phyloP scores from a whole-genome alignment of 345 rosid genomes.

The Pistacia vera region DNA sequence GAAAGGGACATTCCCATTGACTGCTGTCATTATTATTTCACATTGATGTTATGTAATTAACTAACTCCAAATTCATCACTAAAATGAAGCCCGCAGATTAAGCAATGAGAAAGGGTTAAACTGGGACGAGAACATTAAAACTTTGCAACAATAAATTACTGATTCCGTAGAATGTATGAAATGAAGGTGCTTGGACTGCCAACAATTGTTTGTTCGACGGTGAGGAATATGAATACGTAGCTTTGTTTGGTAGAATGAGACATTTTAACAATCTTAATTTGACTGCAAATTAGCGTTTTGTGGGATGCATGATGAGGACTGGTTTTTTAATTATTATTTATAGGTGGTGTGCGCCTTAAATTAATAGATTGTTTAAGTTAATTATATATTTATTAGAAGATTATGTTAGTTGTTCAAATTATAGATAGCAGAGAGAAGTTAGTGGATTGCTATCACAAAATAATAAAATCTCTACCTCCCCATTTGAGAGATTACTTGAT shows the following conservation, averaged over 20 bases:
- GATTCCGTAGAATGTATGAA: too few species aligned
- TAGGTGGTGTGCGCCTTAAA: not conserved
- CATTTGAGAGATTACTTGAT: not conserved
- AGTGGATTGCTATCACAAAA: not conserved
- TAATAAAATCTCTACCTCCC: not conserved
- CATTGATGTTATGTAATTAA: too few species aligned
- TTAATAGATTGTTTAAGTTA: not conserved
- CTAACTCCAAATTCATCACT: not conserved
- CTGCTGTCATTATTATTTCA: conserved; percentile 17
- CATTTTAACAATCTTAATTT: not conserved
- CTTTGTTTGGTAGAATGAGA: not conserved
- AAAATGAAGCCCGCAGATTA: too few species aligned
- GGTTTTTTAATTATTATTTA: not conserved
- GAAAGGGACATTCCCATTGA: conserved; percentile 42
- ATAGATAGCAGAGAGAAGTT: not conserved
- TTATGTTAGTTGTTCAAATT: not conserved
- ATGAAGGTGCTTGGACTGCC: not conserved
- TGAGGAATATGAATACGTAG: too few species aligned
- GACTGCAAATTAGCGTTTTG: not conserved
- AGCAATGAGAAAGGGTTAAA: too few species aligned
- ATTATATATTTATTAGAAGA: not conserved
- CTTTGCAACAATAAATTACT: too few species aligned
- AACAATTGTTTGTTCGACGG: not conserved
- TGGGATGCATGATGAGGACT: not conserved
- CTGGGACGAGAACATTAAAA: too few species aligned